phyloP scores from a whole-genome alignment of 495 filamentous ascomycete species.

The Xylaria flabelliformis region DNA sequence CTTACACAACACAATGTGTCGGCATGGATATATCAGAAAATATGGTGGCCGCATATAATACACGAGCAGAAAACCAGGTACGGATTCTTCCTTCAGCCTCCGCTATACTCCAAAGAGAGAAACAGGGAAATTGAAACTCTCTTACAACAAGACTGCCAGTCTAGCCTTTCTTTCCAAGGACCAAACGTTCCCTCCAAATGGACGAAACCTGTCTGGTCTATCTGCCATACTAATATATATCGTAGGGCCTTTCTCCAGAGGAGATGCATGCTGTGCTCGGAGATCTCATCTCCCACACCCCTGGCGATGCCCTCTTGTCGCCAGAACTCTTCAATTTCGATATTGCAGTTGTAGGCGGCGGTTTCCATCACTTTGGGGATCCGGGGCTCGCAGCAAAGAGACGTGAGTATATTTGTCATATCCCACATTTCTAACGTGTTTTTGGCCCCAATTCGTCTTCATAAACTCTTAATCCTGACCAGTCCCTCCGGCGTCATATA shows the following conservation, averaged over 20 bases:
- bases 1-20: constrained; percentile 64
- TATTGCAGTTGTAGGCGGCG: constrained; percentile 67
- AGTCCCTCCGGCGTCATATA: not conserved
- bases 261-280: constrained; percentile 65
- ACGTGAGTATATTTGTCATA: constrained; percentile 26
- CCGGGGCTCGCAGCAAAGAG: constrained; percentile 60
- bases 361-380: constrained; percentile 76
- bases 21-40: constrained; percentile 73
- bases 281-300: constrained; percentile 59
- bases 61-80: constrained; percentile 51
- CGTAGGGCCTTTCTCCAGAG: constrained; percentile 52
- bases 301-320: constrained; percentile 43
- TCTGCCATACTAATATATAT: not conserved
- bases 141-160: not conserved
- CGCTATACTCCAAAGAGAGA: not conserved
- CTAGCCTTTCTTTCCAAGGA: not conserved
- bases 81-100: not conserved
- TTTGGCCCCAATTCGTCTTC: not conserved
- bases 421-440: not conserved
- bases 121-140: not conserved
- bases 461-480: not conserved
- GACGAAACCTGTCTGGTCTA: not conserved
- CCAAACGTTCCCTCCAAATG: not conserved
- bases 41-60: constrained; percentile 68
- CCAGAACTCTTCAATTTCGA: constrained; percentile 67